These are phyloP conservation scores for Stagonosporopsis rhizophila DNA, from an alignment of 2,329 filamentous ascomycete species.

Conservation along the genomic window DNA sequence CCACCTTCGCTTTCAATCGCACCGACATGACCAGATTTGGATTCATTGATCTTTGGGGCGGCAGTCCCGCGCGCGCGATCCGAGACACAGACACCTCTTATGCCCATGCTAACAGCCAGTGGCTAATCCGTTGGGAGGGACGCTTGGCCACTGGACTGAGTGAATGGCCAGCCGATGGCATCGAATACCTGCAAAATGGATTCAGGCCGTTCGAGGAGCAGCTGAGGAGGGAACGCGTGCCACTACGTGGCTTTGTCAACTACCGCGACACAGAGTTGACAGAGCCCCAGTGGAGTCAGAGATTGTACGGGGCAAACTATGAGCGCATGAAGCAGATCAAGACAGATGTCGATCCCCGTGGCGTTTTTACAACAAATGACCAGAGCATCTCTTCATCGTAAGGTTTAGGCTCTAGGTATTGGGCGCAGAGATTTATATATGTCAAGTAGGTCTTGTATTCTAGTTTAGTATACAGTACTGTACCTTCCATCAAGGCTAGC, in stretches of 20 bases:
- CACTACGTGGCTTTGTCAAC: slow-evolving; percentile 25
- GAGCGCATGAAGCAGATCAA: slow-evolving; percentile 27
- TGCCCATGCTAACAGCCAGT: slow-evolving; percentile 21
- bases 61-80: slow-evolving; percentile 7
- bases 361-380: slow-evolving; percentile 24
- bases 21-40: slow-evolving; percentile 23
- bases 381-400: slow-evolving; percentile 20
- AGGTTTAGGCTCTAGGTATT: neutral
- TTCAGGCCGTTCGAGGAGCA: slow-evolving; percentile 26
- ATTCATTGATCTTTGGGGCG: slow-evolving; percentile 27
- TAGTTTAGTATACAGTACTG: no score
- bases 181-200: slow-evolving; percentile 21
- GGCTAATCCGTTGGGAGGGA: slow-evolving; percentile 24
- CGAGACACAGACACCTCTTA: slow-evolving; percentile 16
- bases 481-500: no score
- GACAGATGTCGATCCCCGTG: slow-evolving; percentile 18
- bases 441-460: no score
- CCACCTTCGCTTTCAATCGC: slow-evolving; percentile 23
- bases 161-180: slow-evolving; percentile 20
- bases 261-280: slow-evolving; percentile 28
- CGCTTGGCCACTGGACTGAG: slow-evolving; percentile 1
- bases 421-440: no score
- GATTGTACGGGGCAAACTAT: slow-evolving; percentile 28
- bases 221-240: slow-evolving; percentile 14
- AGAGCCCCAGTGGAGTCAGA: slow-evolving; percentile 24